Base-by-base conservation (phyloP, 2,329 filamentous ascomycete genomes). In the Fusarium lyarnte region DNA sequence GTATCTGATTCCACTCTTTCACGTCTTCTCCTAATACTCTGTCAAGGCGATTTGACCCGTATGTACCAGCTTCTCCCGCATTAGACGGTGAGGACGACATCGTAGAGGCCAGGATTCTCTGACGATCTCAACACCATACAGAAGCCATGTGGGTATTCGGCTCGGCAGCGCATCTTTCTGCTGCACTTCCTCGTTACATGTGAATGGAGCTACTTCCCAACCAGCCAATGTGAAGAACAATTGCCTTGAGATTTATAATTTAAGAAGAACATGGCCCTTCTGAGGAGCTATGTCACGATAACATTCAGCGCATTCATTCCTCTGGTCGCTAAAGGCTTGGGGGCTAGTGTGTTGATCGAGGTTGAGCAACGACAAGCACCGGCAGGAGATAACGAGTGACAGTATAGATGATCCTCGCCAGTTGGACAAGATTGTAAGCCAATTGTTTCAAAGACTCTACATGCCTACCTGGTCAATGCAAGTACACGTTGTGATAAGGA, bases 71-170 rank as follows among this genome's bases (percentile, higher is more conserved):
- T 47, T 42, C 58, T 68, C 46, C 38, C 52, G 46, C 64, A 65
- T 60, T 53, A 58, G 70, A 73, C 54, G 67, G 71, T 72, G 55
- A 73, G 63, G 55, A 46, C 62, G 53, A 58, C 54, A 41, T 52
- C 42, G 49, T 58, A 55, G 66, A 73, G 41, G 31, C 59, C 46
- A 46, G 52, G 69, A 49, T 59, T 63, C 51, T 57, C 63, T 45
- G 53, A 43, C 59, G 52, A 66, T 72, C 70, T 64, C 57, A 59
- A 58, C 52, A 67, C 43, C 43, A 66, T 33, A 13, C 29, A 52
- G 62, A 72, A 53, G 46, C 58, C 49, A 54, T 64, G 70, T 73
- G 70, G 70, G 63, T 58, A 55, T 72, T 58, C 42, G 66, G 46
- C 52, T 71, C 45, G 51, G 51, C 35, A 27, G 47, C 27, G 25